A percentile compares a stretch with the other conserved stretches of the same genome.
These are phyloP conservation scores for Fusarium sarcochroum DNA, from an alignment of 2,329 filamentous ascomycete species.

Conservation along the genomic window DNA sequence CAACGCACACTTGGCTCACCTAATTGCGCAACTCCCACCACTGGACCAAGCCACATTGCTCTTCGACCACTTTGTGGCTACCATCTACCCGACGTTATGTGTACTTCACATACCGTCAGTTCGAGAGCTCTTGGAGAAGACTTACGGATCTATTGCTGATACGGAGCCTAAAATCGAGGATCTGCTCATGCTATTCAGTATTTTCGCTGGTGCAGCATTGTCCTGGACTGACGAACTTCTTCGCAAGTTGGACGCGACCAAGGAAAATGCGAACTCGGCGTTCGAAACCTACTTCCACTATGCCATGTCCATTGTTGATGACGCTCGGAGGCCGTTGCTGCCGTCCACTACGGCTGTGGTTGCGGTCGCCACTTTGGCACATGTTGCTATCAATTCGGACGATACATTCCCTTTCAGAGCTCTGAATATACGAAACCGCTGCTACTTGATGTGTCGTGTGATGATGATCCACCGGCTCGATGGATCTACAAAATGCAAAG, in stretches of 20 bases:
- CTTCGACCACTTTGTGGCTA: not conserved
- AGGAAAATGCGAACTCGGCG: not conserved
- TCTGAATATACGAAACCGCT: not conserved
- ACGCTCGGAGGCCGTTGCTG: not conserved
- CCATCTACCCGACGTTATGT: conserved; percentile 2
- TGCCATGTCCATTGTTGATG: not conserved
- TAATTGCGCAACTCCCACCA: not conserved
- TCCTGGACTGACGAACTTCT: conserved; percentile 15
- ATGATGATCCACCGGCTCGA: conserved; percentile 12
- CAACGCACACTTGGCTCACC: not conserved
- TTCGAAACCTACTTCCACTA: conserved; percentile 1
- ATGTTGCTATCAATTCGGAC: conserved; percentile 12
- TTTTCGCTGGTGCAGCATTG: conserved; percentile 8
- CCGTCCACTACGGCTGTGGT: not conserved
- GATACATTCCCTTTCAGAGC: not conserved
- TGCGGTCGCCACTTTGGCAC: not conserved
- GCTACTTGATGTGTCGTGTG: conserved; percentile 7
- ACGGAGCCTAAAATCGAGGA: not conserved
- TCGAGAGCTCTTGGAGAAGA: not conserved
- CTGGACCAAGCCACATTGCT: not conserved
- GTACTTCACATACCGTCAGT: conserved; percentile 6
- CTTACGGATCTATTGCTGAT: not conserved
- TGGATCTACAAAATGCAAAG: not conserved
- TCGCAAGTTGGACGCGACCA: not conserved
- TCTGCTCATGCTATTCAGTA: conserved; percentile 4